Base-by-base conservation (phyloP, 805 yeast genomes). In the Spathaspora passalidarum region DNA sequence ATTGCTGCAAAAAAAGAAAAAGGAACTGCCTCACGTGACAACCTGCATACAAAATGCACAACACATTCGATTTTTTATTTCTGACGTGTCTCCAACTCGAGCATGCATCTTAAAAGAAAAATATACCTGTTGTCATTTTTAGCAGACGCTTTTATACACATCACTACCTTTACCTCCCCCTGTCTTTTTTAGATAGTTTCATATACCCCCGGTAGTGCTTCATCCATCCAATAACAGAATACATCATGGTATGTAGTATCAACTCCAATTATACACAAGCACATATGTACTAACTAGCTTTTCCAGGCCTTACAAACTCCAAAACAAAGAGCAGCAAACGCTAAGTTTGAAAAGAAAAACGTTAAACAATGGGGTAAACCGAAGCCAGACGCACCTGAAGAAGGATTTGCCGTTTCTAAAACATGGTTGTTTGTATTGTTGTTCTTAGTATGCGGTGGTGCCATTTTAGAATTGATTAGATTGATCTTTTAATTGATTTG, bases 321-420 rank as follows among this genome's bases (percentile, higher is more conserved):
- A 47, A 82, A 79, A 58, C 96, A 91, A 70, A 84, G 91, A 68
- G 73, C 79, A 45, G 96, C 96, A n/a, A 91, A 91, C 66, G 79
- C 78, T 58, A 87, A 84, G 63, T 92, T 82, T 65, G 88, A 86
- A 56, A 86, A 84, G 66, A 77, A 74, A 56, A 82, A 84, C 53
- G 86, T 82, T 57, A 76, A 77, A 52, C 83, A 84, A 62, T 83
- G 79, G 72, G 97, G 97, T 46, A 84, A 84, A 69, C 80, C 84
- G 40, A 81, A 79, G 56, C 62, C 69, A 11, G 64, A 55, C 37
- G 59, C 60, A 37, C 64, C 64, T 18, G 69, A 72, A 49, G 61
- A 63, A 21, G 66, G 72, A 47, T 65, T 73, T 26, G 84, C 90
- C 5, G 60, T 85, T 39, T 78, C 89, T 42, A 82, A 69, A 59